phyloP scores from a whole-genome alignment of 768 basidiomycete genomes.

The Tricholoma sp. region DNA sequence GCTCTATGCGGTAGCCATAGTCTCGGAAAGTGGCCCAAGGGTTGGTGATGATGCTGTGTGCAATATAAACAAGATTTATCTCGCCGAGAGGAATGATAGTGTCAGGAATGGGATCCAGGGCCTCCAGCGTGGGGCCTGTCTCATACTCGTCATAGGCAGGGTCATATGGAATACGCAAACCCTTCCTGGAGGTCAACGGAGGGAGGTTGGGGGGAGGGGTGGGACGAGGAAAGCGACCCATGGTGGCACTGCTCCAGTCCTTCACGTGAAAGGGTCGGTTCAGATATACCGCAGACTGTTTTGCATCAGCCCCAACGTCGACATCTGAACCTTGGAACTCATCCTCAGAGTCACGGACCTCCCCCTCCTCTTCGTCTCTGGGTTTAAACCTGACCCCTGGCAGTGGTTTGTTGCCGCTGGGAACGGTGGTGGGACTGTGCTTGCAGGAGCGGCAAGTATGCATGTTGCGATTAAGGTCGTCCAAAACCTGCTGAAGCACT shows the following conservation, averaged over 20 bases:
- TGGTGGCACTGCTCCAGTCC: constrained; percentile 1
- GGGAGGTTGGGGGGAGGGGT: constrained; percentile 2
- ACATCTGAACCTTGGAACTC: neutral
- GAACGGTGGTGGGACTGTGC: too few species aligned
- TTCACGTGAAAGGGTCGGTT: neutral
- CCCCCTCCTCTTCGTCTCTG: neutral
- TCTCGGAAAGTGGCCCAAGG: constrained; percentile 11
- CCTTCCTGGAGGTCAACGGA: neutral
- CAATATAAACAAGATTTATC: constrained; percentile 8
- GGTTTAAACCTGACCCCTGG: neutral
- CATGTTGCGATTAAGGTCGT: too few species aligned
- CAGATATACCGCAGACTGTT: neutral
- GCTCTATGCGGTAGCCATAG: constrained; percentile 10
- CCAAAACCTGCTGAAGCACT: too few species aligned
- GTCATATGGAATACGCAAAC: neutral
- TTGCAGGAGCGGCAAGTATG: too few species aligned
- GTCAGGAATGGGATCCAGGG: constrained; percentile 5
- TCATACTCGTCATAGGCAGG: constrained; percentile 11
- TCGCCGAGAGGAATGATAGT: neutral
- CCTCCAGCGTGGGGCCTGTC: constrained; percentile 6
- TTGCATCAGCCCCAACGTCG: neutral
- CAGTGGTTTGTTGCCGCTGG: too few species aligned
- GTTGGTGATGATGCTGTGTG: constrained; percentile 6
- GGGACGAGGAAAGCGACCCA: constrained; percentile 2
- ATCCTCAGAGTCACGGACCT: too few species aligned